Evolutionary conservation across 768 basidiomycete genomes (phyloP).

Genomic region (Lyophyllum semitale): DNA sequence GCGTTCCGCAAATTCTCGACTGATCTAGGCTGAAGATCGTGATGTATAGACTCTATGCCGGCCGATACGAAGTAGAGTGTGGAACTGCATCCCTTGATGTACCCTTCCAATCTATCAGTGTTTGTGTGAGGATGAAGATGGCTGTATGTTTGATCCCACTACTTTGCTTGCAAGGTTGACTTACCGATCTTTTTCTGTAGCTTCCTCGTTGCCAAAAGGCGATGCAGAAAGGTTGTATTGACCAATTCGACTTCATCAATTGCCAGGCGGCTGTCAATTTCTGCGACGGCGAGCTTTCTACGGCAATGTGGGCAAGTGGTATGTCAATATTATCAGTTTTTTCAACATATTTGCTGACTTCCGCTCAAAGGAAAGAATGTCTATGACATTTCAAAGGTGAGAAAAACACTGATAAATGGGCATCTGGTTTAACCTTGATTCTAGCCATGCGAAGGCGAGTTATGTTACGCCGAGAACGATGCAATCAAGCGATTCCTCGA

Average conservation of each 20-base stretch:
- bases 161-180: neutral
- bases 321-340: slow-evolving; percentile 14
- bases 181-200: slow-evolving; percentile 30
- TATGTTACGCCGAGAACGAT: slow-evolving; percentile 22
- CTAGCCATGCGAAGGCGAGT: slow-evolving; percentile 22
- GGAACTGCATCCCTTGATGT: slow-evolving; percentile 54
- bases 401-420: neutral
- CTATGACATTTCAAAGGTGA: slow-evolving; percentile 25
- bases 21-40: slow-evolving; percentile 16
- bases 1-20: slow-evolving; percentile 21
- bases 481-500: slow-evolving; percentile 21
- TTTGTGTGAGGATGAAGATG: slow-evolving; percentile 62
- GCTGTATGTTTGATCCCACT: slow-evolving; percentile 41
- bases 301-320: slow-evolving; percentile 42
- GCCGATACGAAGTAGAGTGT: slow-evolving; percentile 63
- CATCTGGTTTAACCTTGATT: neutral
- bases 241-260: slow-evolving; percentile 64
- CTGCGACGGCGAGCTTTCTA: slow-evolving; percentile 59
- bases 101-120: slow-evolving; percentile 54
- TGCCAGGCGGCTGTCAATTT: slow-evolving; percentile 70
- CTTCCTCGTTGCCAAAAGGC: slow-evolving; percentile 67
- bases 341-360: neutral
- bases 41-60: slow-evolving; percentile 37
- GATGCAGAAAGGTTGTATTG: slow-evolving; percentile 60
- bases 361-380: slow-evolving; percentile 20